Evolutionary conservation across 495 filamentous ascomycete species (phyloP).

Genomic region (Penicillium atrosanguineum): DNA sequence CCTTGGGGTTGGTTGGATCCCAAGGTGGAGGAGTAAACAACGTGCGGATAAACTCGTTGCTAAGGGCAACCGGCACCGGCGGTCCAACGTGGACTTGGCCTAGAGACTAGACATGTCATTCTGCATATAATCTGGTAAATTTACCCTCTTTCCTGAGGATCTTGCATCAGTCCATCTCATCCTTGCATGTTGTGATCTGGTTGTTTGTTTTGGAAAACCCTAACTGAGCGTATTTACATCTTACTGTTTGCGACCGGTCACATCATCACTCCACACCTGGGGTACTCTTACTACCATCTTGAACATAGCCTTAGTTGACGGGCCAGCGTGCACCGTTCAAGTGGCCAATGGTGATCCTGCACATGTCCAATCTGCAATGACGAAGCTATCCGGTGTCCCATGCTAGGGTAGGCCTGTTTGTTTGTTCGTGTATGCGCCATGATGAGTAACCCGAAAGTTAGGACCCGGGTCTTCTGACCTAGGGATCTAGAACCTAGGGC

Average conservation of each 20-base stretch:
- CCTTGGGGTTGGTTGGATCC: constrained; percentile 27
- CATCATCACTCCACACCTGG: not conserved
- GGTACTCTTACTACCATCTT: not conserved
- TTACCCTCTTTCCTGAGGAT: constrained; percentile 1
- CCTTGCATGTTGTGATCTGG: constrained; percentile 1
- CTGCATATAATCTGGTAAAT: not conserved
- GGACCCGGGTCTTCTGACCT: not conserved
- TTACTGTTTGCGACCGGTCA: not conserved
- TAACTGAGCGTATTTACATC: not conserved
- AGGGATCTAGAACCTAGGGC: too few relatives aligned
- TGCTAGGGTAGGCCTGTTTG: not conserved
- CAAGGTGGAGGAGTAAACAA: constrained; percentile 38
- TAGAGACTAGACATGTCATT: constrained; percentile 7
- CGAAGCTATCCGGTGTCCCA: not conserved
- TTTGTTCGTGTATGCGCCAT: not conserved
- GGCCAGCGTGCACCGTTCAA: not conserved
- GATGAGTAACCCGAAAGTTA: not conserved
- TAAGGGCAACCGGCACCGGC: constrained; percentile 34
- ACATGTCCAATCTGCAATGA: not conserved
- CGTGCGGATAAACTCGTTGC: constrained; percentile 35
- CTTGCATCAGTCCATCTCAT: constrained; percentile 3
- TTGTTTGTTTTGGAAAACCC: not conserved
- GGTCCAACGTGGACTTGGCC: constrained; percentile 18
- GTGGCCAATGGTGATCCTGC: not conserved
- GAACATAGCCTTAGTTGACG: not conserved